These are phyloP conservation scores for Aphanomyces cochlioides DNA, from an alignment of 352 stramenopile species.

Conservation along the genomic window DNA sequence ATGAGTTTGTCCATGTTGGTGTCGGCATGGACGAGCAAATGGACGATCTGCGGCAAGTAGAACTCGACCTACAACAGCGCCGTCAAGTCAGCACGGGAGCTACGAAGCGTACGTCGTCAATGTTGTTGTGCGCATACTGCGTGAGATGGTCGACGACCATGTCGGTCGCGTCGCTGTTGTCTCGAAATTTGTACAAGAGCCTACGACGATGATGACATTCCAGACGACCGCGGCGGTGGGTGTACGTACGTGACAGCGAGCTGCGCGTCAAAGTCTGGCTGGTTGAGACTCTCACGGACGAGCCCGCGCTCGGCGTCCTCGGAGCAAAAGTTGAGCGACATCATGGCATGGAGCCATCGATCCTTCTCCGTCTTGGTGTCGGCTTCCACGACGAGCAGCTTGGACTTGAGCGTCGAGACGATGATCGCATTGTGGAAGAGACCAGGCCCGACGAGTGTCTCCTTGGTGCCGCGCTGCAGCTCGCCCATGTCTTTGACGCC, in stretches of 20 bases:
- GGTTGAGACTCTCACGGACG: constrained; percentile 54
- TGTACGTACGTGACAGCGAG: constrained; percentile 46
- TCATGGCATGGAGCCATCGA: constrained; percentile 70
- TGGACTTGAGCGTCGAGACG: constrained; percentile 69
- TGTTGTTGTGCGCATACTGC: constrained; percentile 58
- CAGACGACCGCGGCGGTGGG: background rate
- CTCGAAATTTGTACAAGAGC: constrained; percentile 66
- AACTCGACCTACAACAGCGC: constrained; percentile 46
- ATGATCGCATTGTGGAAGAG: constrained; percentile 54
- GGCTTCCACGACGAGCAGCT: constrained; percentile 60
- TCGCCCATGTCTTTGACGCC: constrained; percentile 60
- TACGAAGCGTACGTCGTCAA: constrained; percentile 46
- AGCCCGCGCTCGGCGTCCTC: constrained; percentile 49
- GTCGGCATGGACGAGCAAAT: constrained; percentile 58
- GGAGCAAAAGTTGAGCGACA: constrained; percentile 55
- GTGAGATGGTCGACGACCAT: constrained; percentile 61
- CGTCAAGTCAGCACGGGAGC: background rate
- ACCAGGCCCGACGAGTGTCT: constrained; percentile 43
- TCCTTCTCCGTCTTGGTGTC: constrained; percentile 72
- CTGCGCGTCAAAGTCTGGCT: constrained; percentile 58
- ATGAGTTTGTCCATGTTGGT: constrained; percentile 60
- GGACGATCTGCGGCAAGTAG: constrained; percentile 78
- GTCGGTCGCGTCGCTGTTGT: constrained; percentile 56
- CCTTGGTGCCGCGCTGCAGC: constrained; percentile 51
- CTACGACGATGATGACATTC: background rate